phyloP scores from a whole-genome alignment of 192 early-diverging fungal species.

The Fimicolochytrium jonesii region DNA sequence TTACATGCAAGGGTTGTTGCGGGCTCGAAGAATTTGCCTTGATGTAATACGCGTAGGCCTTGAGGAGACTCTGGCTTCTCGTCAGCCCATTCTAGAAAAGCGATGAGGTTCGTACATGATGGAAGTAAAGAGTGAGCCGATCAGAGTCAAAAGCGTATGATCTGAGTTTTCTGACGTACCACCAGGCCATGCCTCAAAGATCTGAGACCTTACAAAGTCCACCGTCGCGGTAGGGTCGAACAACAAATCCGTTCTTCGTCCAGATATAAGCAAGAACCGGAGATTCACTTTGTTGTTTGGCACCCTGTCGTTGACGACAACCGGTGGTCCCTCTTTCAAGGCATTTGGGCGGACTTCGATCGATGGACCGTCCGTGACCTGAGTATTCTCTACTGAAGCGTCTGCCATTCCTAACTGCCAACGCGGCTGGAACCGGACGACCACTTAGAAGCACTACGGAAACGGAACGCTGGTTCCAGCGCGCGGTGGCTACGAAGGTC shows the following conservation, averaged over 20 bases:
- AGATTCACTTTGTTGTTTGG: slow-evolving; percentile 40
- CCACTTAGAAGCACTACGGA: no score
- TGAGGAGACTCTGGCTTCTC: slow-evolving; percentile 28
- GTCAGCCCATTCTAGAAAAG: slow-evolving; percentile 37
- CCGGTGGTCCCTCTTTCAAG: no score
- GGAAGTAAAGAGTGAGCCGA: no score
- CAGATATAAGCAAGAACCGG: slow-evolving; percentile 39
- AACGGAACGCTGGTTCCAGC: no score
- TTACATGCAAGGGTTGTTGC: slow-evolving; percentile 22
- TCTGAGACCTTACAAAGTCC: slow-evolving; percentile 21
- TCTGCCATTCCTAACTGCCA: no score
- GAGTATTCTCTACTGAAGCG: no score
- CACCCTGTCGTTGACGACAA: slow-evolving; percentile 36
- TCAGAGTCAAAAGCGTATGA: no score
- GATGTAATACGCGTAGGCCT: slow-evolving; percentile 33
- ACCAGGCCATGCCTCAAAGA: slow-evolving; percentile 32
- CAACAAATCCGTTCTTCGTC: slow-evolving; percentile 36
- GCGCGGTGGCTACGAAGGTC: no score
- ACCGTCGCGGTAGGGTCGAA: slow-evolving; percentile 27
- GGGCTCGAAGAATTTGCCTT: slow-evolving; percentile 41
- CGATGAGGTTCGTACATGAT: no score
- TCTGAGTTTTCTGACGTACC: slow-evolving; percentile 23
- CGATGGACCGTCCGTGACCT: no score
- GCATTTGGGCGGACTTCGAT: no score
- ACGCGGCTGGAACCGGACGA: no score